Base-by-base conservation (phyloP, 768 basidiomycete genomes). In the Clitopilus passeckerianus region DNA sequence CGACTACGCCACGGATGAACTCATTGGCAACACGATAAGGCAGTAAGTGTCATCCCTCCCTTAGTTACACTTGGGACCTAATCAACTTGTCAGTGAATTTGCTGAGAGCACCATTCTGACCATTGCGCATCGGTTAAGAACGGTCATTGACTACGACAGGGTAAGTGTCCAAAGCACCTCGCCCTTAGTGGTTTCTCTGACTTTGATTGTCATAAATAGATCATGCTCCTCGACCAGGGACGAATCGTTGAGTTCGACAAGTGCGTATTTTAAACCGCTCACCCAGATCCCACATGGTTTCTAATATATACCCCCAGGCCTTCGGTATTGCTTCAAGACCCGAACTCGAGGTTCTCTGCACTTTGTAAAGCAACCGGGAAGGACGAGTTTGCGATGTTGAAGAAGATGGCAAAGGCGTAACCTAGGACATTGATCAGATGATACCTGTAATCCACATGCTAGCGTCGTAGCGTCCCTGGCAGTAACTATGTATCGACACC, bases 1-100 rank as follows among this genome's bases (percentile, higher is more conserved):
- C 53, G 90, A 92, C 68, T 91, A 93, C 69, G 91, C 91, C 20
- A 94, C 93, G 0, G 93, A 95, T 68, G 91, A 93, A 67, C 78
- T 94, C 3, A 95, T 92, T 64, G 80, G 87, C 35, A 88, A 88
- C 67, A 91, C 90, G 3, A 92, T 92, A 46, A 74, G 89, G 75
- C 84, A 86, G 91, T 92, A 67, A 68, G 86, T 76, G 37, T 30
- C 9, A 53, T 5, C 5, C 24, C 27, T 34, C 18, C 18, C 3
- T 33, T 55, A 44, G 7, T 55, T 16, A 6, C 0, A 20, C 34
- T 12, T 46, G n/a, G 10, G 44, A 34, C 14, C 27, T 23, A 14
- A 22, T 18, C 18, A 53, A 41, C 10, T 41, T 41, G 37, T 4
- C 65, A 90, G 87, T 12, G 86, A 89, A 74, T 93, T 93, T 62